A percentile compares a stretch with the other conserved stretches of the same genome.
These are phyloP conservation scores for Porphyra umbilicalis DNA, from an alignment of 31 red algal genomes.

Conservation along the genomic window DNA sequence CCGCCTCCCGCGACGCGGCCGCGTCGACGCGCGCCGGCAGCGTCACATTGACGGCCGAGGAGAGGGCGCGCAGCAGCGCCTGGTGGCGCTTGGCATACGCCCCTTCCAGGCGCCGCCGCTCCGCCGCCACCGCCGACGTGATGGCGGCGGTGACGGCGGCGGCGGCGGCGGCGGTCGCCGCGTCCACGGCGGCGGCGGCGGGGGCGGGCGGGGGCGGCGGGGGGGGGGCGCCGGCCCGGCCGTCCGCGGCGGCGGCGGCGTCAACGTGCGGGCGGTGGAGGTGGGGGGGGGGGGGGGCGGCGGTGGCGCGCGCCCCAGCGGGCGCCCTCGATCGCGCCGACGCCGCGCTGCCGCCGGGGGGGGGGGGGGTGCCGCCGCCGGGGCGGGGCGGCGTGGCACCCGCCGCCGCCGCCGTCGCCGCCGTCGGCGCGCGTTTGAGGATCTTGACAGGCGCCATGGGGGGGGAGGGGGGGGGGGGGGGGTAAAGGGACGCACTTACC, in stretches of 20 bases:
- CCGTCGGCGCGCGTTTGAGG: not conserved
- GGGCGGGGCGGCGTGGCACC: not conserved
- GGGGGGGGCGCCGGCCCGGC: not conserved
- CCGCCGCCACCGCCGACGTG: not conserved
- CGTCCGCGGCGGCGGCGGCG: not conserved
- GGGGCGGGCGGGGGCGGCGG: not conserved
- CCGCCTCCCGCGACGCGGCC: not conserved
- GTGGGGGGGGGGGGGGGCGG: too few relatives aligned
- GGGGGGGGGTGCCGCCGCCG: not conserved
- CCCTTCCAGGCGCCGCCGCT: not conserved
- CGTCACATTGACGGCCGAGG: not conserved
- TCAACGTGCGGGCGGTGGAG: not conserved
- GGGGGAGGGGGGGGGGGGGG: not conserved
- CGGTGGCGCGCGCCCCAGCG: not conserved
- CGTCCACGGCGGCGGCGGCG: not conserved
- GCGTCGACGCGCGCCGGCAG: not conserved
- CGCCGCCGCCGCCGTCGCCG: not conserved
- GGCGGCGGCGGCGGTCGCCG: not conserved
- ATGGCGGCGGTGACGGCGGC: not conserved
- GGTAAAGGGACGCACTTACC: not conserved
- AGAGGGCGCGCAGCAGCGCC: not conserved
- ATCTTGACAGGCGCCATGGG: not conserved
- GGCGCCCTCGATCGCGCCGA: not conserved
- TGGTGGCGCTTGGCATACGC: not conserved
- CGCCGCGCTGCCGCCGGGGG: not conserved